A percentile compares a stretch with the other conserved stretches of the same genome.
Evolutionary conservation across 768 basidiomycete species (phyloP).

Genomic region (Baorangia bicolor): DNA sequence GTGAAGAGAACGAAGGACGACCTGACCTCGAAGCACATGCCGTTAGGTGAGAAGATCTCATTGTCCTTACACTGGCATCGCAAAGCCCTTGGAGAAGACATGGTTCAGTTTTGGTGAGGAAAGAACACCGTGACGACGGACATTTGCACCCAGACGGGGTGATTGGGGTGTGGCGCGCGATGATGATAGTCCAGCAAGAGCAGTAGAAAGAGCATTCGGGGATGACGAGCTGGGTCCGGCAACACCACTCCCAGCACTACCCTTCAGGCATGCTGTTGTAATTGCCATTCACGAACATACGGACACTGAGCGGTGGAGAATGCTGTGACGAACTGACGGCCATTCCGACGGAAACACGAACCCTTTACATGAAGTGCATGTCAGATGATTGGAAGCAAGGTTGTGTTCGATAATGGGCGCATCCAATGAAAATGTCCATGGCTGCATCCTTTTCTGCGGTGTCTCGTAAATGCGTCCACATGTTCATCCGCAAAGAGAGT

Average conservation of each 20-base stretch:
- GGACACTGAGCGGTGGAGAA: not conserved
- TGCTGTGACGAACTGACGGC: not conserved
- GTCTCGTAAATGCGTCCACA: no score
- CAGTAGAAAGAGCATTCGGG: not conserved
- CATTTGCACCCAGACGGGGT: conserved; percentile 4
- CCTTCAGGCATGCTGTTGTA: no score
- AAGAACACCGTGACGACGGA: not conserved
- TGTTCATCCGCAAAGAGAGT: no score
- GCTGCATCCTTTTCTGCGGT: no score
- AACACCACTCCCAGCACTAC: not conserved
- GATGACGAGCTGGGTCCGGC: conserved; percentile 3
- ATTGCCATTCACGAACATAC: not conserved
- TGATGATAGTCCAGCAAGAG: conserved; percentile 9
- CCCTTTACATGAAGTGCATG: not conserved
- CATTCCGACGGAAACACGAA: not conserved
- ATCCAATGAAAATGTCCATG: not conserved
- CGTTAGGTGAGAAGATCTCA: not conserved
- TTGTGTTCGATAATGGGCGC: not conserved
- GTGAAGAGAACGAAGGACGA: not conserved
- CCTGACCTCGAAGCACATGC: not conserved
- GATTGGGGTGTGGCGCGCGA: conserved; percentile 4
- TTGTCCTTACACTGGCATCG: conserved; percentile 2
- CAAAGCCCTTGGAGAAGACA: conserved; percentile 4
- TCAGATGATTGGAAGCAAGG: not conserved
- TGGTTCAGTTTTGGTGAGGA: not conserved